These are phyloP conservation scores for Hibiscus tridactylites DNA, from an alignment of 345 rosid genomes.

Conservation along the genomic window DNA sequence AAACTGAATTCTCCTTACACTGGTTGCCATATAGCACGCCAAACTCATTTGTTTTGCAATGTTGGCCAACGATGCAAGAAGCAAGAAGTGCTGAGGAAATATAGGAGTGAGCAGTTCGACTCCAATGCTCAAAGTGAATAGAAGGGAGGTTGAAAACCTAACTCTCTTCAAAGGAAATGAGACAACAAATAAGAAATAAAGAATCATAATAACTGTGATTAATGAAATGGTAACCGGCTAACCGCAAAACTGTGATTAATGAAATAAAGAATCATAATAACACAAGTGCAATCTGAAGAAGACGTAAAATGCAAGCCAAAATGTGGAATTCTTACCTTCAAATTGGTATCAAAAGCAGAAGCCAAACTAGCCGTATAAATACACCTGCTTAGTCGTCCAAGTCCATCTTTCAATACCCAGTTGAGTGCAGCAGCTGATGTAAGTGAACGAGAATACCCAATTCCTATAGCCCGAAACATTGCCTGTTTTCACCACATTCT, in stretches of 20 bases:
- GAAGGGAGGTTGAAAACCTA: conserved; percentile 69
- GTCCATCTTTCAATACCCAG: conserved; percentile 90
- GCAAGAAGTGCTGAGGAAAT: conserved; percentile 71
- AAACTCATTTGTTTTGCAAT: conserved; percentile 84
- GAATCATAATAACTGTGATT: not conserved
- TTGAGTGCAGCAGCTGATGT: conserved; percentile 89
- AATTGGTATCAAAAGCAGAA: conserved; percentile 81
- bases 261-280: not conserved
- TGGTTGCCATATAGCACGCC: conserved; percentile 78
- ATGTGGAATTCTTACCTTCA: conserved; percentile 44
- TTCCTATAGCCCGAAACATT: conserved; percentile 87
- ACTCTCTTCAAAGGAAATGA: conserved; percentile 50
- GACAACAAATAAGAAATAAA: not conserved
- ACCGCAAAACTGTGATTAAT: conserved; percentile 1
- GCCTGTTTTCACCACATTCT: conserved; percentile 39
- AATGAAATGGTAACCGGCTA: not conserved
- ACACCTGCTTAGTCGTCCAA: conserved; percentile 82
- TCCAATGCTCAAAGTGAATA: conserved; percentile 87
- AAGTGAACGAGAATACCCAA: conserved; percentile 74
- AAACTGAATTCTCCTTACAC: conserved; percentile 44
- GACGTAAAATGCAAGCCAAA: not conserved
- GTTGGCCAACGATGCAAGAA: conserved; percentile 77
- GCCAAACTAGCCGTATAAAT: conserved; percentile 86
- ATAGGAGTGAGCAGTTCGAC: conserved; percentile 80
- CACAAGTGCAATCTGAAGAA: not conserved